Conservation (phyloP, 257 asterid species). For the Nicotiana noctiflora region DNA sequence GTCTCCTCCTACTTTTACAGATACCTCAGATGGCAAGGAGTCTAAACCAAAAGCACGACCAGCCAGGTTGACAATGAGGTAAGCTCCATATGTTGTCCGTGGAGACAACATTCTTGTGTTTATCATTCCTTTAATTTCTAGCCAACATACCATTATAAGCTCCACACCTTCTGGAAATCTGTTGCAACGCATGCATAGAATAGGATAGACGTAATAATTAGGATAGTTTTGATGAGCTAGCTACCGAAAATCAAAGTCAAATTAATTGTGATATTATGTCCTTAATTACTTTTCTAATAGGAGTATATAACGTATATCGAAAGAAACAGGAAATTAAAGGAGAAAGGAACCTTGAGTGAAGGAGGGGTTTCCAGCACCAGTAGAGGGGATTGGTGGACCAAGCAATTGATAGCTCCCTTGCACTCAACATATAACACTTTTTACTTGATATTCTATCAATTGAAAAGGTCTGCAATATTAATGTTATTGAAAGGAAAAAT, state of each 20-base stretch:
- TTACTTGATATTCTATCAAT: conserved; percentile 43
- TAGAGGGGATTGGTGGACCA: conserved; percentile 50
- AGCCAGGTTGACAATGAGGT: conserved; percentile 40
- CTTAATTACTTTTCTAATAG: not conserved
- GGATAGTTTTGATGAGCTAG: too few species aligned
- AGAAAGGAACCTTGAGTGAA: conserved; percentile 8
- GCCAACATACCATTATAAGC: conserved; percentile 44
- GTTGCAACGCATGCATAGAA: not conserved
- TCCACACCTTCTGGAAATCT: conserved; percentile 33
- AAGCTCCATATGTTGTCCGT: conserved; percentile 52
- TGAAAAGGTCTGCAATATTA: conserved; percentile 39
- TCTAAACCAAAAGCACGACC: conserved; percentile 61
- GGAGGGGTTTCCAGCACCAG: conserved; percentile 73
- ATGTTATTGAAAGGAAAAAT: not conserved
- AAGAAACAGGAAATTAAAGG: not conserved
- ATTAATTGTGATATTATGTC: not conserved
- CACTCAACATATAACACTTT: conserved; percentile 60
- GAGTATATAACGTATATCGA: not conserved
- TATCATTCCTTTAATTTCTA: conserved; percentile 45
- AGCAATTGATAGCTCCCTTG: conserved; percentile 54
- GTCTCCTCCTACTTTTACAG: conserved; percentile 30
- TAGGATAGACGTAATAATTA: not conserved
- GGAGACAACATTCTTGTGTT: conserved; percentile 39
- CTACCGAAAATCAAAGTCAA: not conserved
- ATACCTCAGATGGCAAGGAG: conserved; percentile 33